Evolutionary conservation across 768 basidiomycete species (phyloP), one percentile per base, ranked within the genome.

Genomic region (Boletus sensibilis): DNA sequence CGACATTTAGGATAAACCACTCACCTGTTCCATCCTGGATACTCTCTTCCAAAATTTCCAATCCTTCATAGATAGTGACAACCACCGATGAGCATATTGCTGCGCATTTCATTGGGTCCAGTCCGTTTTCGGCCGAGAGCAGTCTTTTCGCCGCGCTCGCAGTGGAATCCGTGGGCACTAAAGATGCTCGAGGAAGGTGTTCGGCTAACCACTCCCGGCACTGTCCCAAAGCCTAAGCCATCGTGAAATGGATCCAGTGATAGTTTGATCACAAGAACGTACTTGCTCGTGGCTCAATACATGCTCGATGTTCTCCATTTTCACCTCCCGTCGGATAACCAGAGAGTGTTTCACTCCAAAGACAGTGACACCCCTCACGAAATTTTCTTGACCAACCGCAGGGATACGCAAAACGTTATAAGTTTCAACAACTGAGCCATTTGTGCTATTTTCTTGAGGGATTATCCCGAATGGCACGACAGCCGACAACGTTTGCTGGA

Each of bases 231-330:
- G 90, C 90, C 90, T 92, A 58, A 13, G 25, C 39, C 12, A 52
- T 49, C 48, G 38, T 60, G 47, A 54, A n/a, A 46, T 37, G 37
- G 38, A 4, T 40, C 18, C 8, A 16, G 5, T 14, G 1, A 50
- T 5, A 51, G 41, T 35, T 27, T 52, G 64, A 48, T 37, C 31
- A 38, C 48, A 46, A 27, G 39, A 23, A 63, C 71, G 43, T 52
- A 90, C 90, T 76, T 92, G 90, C 66, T 92, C 90, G 58, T 93
- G 90, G 72, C 90, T 92, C 62, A 90, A 64, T 16, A 93, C 76
- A 53, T 69, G 75, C 55, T 77, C 75, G 27, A 92, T 78, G 40
- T 87, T 76, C 41, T 77, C 68, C 10, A 84, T 58, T 55, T 78
- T 75, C 31, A 82, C 80, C 9, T 88, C 90, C 44, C 71, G 70